Conservation (phyloP, 805 yeast species). For the Lachancea meyersii region DNA sequence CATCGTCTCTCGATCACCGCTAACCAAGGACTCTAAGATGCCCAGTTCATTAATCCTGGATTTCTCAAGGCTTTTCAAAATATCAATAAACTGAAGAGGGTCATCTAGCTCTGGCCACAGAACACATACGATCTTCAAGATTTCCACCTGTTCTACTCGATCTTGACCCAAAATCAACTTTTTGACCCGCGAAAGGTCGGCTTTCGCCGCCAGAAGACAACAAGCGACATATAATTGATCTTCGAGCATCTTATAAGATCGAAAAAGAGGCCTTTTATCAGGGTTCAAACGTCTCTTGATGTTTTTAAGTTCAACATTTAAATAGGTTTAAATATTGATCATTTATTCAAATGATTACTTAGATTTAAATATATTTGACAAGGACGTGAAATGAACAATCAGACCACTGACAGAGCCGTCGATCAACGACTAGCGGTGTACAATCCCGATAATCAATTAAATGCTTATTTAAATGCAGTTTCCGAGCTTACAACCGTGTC, state of each 20-base stretch:
- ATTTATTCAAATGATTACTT: neutral
- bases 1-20: conserved; percentile 16
- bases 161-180: conserved; percentile 9
- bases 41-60: conserved; percentile 21
- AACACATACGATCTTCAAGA: conserved; percentile 21
- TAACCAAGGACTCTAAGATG: conserved; percentile 25
- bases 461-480: conserved; percentile 22
- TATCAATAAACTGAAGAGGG: conserved; percentile 17
- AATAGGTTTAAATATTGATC: neutral
- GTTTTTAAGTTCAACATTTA: neutral
- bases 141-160: conserved; percentile 10
- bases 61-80: conserved; percentile 9
- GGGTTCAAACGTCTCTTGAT: too few species aligned
- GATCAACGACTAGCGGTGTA: conserved; percentile 6
- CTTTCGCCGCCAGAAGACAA: conserved; percentile 22
- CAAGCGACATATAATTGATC: conserved; percentile 23
- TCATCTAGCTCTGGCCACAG: conserved; percentile 31
- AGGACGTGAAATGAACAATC: neutral
- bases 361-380: neutral
- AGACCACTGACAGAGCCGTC: neutral
- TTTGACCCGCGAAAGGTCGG: conserved; percentile 14
- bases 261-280: too few species aligned
- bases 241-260: conserved; percentile 11
- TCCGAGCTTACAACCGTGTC: conserved; percentile 18
- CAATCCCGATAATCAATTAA: conserved; percentile 19